A percentile compares a stretch with the other conserved stretches of the same genome.
phyloP scores from a whole-genome alignment of 2,329 filamentous ascomycete species.

The Ophiostoma sp. region DNA sequence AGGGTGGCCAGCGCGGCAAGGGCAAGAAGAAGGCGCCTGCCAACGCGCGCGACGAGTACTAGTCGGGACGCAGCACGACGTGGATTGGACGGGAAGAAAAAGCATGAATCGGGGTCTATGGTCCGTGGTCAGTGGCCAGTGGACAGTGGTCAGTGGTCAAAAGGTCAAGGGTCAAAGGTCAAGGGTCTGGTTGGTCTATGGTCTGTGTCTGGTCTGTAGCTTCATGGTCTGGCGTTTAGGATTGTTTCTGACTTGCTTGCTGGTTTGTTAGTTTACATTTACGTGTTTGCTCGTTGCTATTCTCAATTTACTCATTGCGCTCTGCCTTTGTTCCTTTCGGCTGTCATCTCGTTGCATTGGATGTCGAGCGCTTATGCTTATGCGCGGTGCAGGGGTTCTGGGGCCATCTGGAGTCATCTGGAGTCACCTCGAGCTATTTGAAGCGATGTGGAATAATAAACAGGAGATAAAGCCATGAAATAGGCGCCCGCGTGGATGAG shows the following conservation, averaged over 20 bases:
- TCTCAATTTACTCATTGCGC: neutral
- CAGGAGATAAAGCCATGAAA: neutral
- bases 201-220: neutral
- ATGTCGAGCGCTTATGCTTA: slow-evolving; percentile 1
- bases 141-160: neutral
- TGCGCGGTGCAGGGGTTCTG: slow-evolving; percentile 5
- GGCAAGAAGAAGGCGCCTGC: slow-evolving; percentile 35
- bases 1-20: slow-evolving; percentile 58
- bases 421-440: neutral
- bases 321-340: neutral
- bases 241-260: neutral
- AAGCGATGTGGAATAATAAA: neutral
- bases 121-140: neutral
- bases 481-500: slow-evolving; percentile 3
- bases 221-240: slow-evolving; percentile 9
- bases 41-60: slow-evolving; percentile 22
- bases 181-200: neutral
- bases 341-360: neutral
- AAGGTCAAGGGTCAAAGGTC: slow-evolving; percentile 6
- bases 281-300: neutral
- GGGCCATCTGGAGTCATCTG: neutral
- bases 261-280: neutral
- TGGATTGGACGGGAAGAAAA: neutral
- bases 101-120: slow-evolving; percentile 10
- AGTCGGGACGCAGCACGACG: neutral